Evolutionary conservation across 441 rosid species (phyloP).

Genomic region (Raphanus hybrid): DNA sequence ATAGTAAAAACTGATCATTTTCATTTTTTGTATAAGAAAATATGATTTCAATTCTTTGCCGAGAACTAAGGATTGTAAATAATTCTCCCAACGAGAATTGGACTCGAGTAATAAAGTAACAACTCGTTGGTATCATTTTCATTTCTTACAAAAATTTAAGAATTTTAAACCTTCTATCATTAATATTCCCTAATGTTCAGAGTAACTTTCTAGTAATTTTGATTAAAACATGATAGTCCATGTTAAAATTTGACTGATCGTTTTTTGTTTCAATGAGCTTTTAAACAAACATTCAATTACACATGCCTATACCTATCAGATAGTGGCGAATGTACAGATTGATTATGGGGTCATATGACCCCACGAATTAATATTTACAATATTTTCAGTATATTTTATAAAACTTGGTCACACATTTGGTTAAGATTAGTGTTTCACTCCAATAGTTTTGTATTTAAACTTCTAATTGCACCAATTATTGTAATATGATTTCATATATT

Average conservation of each 20-base stretch:
- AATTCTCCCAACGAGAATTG: no score
- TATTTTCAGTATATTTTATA: not conserved
- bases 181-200: not conserved
- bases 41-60: no score
- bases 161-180: not conserved
- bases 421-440: not conserved
- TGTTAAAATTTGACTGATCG: not conserved
- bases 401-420: not conserved
- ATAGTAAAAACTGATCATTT: no score
- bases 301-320: not conserved
- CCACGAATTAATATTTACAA: not conserved
- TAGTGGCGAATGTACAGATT: not conserved
- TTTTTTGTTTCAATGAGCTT: not conserved
- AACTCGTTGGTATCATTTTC: no score
- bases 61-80: no score
- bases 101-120: no score
- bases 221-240: not conserved
- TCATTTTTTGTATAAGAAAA: no score
- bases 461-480: not conserved
- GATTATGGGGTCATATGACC: not conserved
- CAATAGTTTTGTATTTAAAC: not conserved
- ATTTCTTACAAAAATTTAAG: not conserved
- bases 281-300: not conserved
- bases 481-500: not conserved
- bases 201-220: not conserved